Evolutionary conservation across 768 basidiomycete genomes (phyloP), one percentile per base, ranked within the genome.

Genomic region (Mycena epipterygia): DNA sequence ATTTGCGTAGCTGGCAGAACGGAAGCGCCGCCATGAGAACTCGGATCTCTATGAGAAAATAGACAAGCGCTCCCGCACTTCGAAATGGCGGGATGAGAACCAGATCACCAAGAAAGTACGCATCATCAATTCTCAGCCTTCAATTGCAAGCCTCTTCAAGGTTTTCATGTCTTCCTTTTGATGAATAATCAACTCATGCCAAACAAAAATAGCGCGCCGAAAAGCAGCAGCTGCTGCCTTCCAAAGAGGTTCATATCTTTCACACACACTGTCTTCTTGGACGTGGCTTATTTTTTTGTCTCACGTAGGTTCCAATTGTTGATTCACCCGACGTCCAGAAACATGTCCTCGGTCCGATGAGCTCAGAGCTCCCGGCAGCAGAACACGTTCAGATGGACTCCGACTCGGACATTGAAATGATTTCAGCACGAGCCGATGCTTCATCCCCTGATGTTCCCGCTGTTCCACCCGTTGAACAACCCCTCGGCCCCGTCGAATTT

Each of bases 341-440:
- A n/a, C n/a, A n/a, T n/a, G n/a, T n/a, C n/a, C n/a, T n/a, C n/a
- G n/a, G n/a, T n/a, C n/a, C n/a, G n/a, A n/a, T n/a, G n/a, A n/a
- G 58, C 44, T 30, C 42, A 33, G 27, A 60, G 27, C 42, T 60
- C 44, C 58, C 41, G 58, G 42, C 37, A 51, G 51, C 25, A 29
- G 51, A 53, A 39, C 48, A 63, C 7, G 48, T 27, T 41, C 49
- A 41, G 49, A 25, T 53, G 51, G 62, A 63, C 49, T 42, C 62
- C 27, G 51, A 63, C 39, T 63, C 62, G n/a, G 62, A 63, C 17
- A 32, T 63, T 39, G 62, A 63, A 21, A 63, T 63, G 62, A 63
- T 52, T 39, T 63, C 39, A 11, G 49, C 49, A 30, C 37, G 29
- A 44, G 48, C 48, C n/a, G 30, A 46, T 46, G 9, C 58, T 32